These are phyloP conservation scores for Mitragyna speciosa DNA, from an alignment of 257 asterid genomes.

Conservation along the genomic window DNA sequence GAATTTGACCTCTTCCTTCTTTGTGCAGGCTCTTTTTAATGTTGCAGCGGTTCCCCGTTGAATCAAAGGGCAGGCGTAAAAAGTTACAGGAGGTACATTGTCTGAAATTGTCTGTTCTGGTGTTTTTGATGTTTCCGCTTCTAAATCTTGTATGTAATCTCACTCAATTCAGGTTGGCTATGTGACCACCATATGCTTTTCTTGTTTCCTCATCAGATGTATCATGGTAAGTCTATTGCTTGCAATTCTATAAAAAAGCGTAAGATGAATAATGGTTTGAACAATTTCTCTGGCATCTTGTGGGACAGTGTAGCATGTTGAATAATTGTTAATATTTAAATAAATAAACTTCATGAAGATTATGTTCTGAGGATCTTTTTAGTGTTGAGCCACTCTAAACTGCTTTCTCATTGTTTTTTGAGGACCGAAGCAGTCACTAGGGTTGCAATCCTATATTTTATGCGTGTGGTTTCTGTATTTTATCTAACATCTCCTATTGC, in stretches of 20 bases:
- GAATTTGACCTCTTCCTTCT: constrained; percentile 22
- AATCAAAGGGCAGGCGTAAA: constrained; percentile 94
- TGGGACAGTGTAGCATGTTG: neutral
- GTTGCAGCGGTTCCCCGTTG: constrained; percentile 93
- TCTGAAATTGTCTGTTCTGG: constrained; percentile 5
- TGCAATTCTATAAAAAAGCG: neutral
- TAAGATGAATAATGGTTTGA: neutral
- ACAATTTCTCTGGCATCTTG: neutral
- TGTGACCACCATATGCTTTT: constrained; percentile 87
- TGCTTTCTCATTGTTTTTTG: neutral
- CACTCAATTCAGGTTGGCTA: constrained; percentile 82
- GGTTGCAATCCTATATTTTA: neutral
- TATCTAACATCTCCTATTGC: neutral
- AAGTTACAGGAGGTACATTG: constrained; percentile 85
- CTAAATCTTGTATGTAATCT: constrained; percentile 16
- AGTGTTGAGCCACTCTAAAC: neutral
- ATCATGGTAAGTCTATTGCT: constrained; percentile 68
- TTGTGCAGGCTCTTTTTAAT: constrained; percentile 74
- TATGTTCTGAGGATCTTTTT: neutral
- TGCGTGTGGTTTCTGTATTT: too few species aligned
- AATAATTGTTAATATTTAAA: neutral
- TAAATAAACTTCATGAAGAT: neutral
- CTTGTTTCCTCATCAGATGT: constrained; percentile 87
- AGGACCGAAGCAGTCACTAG: neutral
- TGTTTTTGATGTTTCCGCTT: constrained; percentile 1